Base-by-base conservation (phyloP, 2,329 filamentous ascomycete species). In the Fulvia fulva region DNA sequence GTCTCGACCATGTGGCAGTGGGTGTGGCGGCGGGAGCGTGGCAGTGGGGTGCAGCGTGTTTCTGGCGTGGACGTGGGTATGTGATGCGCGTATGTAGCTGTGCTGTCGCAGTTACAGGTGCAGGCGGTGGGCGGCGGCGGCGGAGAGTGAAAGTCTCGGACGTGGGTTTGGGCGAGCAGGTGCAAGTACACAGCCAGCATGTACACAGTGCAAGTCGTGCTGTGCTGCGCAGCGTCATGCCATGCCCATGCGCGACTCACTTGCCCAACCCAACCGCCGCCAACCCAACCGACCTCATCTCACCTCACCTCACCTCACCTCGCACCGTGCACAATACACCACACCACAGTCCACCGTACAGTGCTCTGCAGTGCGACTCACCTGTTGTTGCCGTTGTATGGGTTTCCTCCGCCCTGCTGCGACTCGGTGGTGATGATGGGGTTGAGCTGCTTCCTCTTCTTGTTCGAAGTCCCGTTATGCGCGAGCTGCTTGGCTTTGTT, bases 401-500 rank as follows among this genome's bases (percentile, higher is more conserved):
- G 55, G 28, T 53, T 57, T 9, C 49, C 89, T 86, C 58, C 51
- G 21, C 19, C 12, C 32, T 55, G 52, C 44, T 55, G 74, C 74
- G 77, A 68, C 68, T 89, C 87, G 59, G 82, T 88, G 43, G 87
- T 90, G 74, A 90, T 87, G 70, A 90, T 90, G 68, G 88, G 88
- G 76, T 89, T 89, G 65, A 89, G 77, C 63, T 80, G 78, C 55
- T 81, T 82, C 81, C 90, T 90, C 79, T 87, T 82, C 81, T 90
- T 90, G 81, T 89, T 90, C 63, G 78, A 80, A 59, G 65, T 68
- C 68, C 78, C 79, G 72, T 79, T 83, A 41, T 55, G 79, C 81
- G 76, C 82, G 78, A 61, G 83, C 83, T 71, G 85, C 83, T 87
- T 87, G 58, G 83, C 84, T 75, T 86, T 86, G 74, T 83, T 83